Percentiles rank a stretch among this genome's conserved stretches.
These are phyloP conservation scores for Pestalotiopsis sp. DNA, from an alignment of 2,329 filamentous ascomycete species.

Conservation along the genomic window DNA sequence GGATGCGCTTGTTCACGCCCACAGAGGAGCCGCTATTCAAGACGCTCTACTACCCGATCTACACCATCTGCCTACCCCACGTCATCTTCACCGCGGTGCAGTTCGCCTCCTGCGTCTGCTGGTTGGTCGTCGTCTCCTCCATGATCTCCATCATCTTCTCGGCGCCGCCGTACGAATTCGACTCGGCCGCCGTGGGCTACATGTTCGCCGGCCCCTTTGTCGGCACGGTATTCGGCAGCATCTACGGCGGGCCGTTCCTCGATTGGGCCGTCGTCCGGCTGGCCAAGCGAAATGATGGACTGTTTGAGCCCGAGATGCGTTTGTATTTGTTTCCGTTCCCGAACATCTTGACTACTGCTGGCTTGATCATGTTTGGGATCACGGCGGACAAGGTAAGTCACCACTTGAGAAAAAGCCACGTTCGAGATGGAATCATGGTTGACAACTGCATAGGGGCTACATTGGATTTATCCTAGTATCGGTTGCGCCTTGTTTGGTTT, in stretches of 20 bases:
- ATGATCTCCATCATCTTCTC: constrained; percentile 39
- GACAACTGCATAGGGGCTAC: constrained; percentile 38
- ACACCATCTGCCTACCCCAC: constrained; percentile 34
- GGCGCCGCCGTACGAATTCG: constrained; percentile 33
- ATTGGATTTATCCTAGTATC: constrained; percentile 43
- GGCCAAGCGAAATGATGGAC: constrained; percentile 40
- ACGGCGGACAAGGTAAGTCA: constrained; percentile 37
- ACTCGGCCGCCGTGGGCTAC: constrained; percentile 27
- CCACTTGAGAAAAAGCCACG: not conserved
- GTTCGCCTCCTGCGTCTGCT: constrained; percentile 40
- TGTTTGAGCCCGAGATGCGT: constrained; percentile 49
- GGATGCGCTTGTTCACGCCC: constrained; percentile 13
- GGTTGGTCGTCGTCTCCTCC: constrained; percentile 34
- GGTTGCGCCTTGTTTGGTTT: constrained; percentile 40
- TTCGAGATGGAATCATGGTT: not conserved
- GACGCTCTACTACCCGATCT: constrained; percentile 3
- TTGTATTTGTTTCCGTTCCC: constrained; percentile 31
- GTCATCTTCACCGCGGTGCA: constrained; percentile 42
- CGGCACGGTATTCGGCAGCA: constrained; percentile 39
- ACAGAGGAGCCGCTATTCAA: constrained; percentile 7
- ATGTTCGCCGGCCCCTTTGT: constrained; percentile 36
- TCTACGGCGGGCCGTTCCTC: constrained; percentile 41
- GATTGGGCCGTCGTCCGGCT: constrained; percentile 41
- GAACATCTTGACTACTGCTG: constrained; percentile 35
- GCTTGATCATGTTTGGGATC: constrained; percentile 41